Evolutionary conservation across 2,329 filamentous ascomycete genomes (phyloP).

Genomic region (Sporothrix mexicana): DNA sequence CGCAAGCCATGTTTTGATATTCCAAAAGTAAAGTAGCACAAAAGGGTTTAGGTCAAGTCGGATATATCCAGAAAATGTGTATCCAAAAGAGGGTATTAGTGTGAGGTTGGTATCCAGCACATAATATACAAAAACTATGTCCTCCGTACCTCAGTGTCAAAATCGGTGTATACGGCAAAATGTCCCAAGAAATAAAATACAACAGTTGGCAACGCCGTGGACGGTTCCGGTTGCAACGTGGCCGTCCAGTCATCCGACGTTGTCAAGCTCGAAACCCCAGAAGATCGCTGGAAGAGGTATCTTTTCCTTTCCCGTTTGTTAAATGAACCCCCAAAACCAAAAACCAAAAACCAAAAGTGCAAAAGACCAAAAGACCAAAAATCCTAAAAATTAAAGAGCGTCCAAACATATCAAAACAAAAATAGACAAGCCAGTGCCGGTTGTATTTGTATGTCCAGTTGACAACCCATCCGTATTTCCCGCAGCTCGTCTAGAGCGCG

Average conservation of each 20-base stretch:
- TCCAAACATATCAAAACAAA: conserved; percentile 3
- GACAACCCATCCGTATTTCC: neutral
- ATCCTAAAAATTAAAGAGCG: neutral
- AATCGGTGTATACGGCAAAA: conserved; percentile 28
- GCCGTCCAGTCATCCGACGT: neutral
- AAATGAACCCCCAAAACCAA: too few species aligned
- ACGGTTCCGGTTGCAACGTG: neutral
- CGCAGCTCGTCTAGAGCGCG: conserved; percentile 34
- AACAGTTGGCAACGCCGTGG: neutral
- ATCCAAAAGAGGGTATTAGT: neutral
- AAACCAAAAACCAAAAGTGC: conserved; percentile 1
- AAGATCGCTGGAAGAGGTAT: conserved; percentile 34
- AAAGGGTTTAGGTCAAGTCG: neutral
- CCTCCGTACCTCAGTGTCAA: neutral
- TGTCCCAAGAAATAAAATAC: conserved; percentile 27
- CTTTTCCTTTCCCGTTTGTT: conserved; percentile 22
- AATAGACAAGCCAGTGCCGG: neutral
- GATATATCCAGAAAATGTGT: neutral
- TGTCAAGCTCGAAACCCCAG: neutral
- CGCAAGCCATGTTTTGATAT: too few species aligned
- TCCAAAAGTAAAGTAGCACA: neutral
- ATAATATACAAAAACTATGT: neutral
- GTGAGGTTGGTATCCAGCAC: conserved; percentile 13
- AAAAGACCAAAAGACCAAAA: neutral
- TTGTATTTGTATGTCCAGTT: neutral